Evolutionary conservation across 257 asterid genomes (phyloP), one percentile per base, ranked within the genome.

Genomic region (Capsicum pubescens): DNA sequence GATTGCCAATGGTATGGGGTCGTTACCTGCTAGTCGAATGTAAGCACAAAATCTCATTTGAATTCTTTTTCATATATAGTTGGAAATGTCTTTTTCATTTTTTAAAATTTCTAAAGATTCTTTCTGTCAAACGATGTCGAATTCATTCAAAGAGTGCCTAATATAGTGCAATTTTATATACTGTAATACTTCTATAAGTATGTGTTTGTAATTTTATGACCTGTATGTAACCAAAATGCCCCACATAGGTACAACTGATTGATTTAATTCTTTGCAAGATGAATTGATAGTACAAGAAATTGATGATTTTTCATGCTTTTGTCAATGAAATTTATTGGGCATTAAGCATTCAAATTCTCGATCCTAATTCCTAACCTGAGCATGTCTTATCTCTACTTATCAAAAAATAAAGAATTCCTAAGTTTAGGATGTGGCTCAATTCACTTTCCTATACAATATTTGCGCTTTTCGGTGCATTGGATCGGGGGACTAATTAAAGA

Each of bases 1-100:
- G 1, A 72, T 88, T 4, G 97, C 95, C 11, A 50, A 87, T 72
- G 84, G 83, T 17, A 77, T 91, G 88, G 91, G 89, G 14, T 55
- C 88, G 46, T 58, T 86, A 83, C 76, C 81, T 87, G 44, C 42
- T 83, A 90, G 91, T 72, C 89, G 93, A 88, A 84, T 90, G 83
- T 90, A 85, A 84, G 16, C 32, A 61, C 46, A 12, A 3, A 26
- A 21, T 26, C 8, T 32, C 39, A 6, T 64, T 3, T 4, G 12
- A 64, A 50, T 74, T 21, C 12, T 50, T 19, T 48, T 19, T 72
- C 59, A 0, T 72, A 19, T 71, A 71, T 44, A 5, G 19, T 48
- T 50, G 6, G 2, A 3, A n/a, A 71, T 9, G 36, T n/a, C 57
- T 1, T 46, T 71, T 68, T 39, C 52, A 35, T 68, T 2, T 17